A percentile compares a stretch with the other conserved stretches of the same genome.
Conservation (phyloP, 1,139 yeast genomes). For the Scheffersomyces segobiensis region DNA sequence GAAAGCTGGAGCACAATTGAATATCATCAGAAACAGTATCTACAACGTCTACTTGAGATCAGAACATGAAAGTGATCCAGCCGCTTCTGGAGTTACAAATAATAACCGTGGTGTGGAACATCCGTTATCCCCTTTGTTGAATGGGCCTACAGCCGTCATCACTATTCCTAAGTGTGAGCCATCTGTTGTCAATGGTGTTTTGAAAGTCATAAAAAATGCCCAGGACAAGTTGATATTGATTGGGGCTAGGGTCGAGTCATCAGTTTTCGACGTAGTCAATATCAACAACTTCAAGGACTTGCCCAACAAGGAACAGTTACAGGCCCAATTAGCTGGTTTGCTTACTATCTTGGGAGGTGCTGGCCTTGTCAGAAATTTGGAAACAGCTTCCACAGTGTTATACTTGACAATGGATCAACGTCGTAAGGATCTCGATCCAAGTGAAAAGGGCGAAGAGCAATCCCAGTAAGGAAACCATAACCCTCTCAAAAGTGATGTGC, state of each 20-base stretch:
- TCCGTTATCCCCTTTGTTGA: slow-evolving; percentile 67
- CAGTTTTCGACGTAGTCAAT: slow-evolving; percentile 52
- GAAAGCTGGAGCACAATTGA: slow-evolving; percentile 64
- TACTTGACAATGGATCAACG: slow-evolving; percentile 74
- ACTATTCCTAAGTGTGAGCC: slow-evolving; percentile 72
- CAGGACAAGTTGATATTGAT: slow-evolving; percentile 76
- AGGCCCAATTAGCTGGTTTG: slow-evolving; percentile 82
- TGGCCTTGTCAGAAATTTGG: slow-evolving; percentile 80
- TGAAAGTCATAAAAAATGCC: slow-evolving; percentile 60
- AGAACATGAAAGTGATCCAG: slow-evolving; percentile 71
- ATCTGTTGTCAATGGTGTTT: slow-evolving; percentile 56
- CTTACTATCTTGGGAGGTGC: slow-evolving; percentile 85
- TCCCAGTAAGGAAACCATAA: background rate
- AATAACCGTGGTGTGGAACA: slow-evolving; percentile 50
- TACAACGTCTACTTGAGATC: slow-evolving; percentile 79
- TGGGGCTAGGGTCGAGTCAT: slow-evolving; percentile 79
- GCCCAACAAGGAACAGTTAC: slow-evolving; percentile 70
- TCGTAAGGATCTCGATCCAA: slow-evolving; percentile 43
- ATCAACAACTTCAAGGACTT: slow-evolving; percentile 68
- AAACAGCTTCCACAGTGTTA: slow-evolving; percentile 62
- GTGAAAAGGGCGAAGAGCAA: slow-evolving; percentile 14
- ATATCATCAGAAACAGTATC: slow-evolving; percentile 65
- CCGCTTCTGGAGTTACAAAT: slow-evolving; percentile 54
- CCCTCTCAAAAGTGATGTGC: background rate
- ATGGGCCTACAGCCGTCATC: slow-evolving; percentile 88